Evolutionary conservation across 805 yeast species (phyloP).

Genomic region (Suhomyces sp.): DNA sequence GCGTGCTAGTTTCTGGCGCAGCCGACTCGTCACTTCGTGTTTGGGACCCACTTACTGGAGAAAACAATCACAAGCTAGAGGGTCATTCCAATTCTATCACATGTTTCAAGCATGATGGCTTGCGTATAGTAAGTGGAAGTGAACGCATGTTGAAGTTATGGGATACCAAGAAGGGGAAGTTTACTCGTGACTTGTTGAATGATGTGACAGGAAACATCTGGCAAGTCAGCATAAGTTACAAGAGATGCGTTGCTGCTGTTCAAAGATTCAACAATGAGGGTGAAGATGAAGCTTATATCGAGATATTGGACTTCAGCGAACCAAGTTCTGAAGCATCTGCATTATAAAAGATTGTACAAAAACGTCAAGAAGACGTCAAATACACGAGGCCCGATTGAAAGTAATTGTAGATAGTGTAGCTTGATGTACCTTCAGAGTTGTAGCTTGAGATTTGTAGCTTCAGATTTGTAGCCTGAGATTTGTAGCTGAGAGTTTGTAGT

Average conservation of each 20-base stretch:
- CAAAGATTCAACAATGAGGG: conserved; percentile 49
- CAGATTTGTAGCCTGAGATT: too few relatives aligned
- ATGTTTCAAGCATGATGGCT: conserved; percentile 86
- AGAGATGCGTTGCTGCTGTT: conserved; percentile 88
- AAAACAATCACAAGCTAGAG: conserved; percentile 62
- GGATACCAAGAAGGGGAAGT: conserved; percentile 75
- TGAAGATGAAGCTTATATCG: conserved; percentile 65
- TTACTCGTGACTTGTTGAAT: conserved; percentile 67
- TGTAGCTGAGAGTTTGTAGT: neutral
- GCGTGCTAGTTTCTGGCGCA: conserved; percentile 86
- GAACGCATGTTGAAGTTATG: conserved; percentile 84
- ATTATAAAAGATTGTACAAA: neutral
- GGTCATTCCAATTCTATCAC: conserved; percentile 89
- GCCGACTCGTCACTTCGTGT: conserved; percentile 90
- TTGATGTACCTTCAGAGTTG: too few relatives aligned
- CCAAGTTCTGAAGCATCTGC: conserved; percentile 12
- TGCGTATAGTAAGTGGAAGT: conserved; percentile 83
- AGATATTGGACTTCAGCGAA: conserved; percentile 74
- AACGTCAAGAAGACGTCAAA: too few relatives aligned
- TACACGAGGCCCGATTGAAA: neutral
- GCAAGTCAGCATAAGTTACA: conserved; percentile 87
- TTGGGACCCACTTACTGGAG: conserved; percentile 85
- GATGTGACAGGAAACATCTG: conserved; percentile 85
- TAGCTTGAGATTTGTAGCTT: too few relatives aligned
- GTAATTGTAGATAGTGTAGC: too few relatives aligned